Base-by-base conservation (phyloP, 345 rosid species). In the Eucalyptus melliodora region DNA sequence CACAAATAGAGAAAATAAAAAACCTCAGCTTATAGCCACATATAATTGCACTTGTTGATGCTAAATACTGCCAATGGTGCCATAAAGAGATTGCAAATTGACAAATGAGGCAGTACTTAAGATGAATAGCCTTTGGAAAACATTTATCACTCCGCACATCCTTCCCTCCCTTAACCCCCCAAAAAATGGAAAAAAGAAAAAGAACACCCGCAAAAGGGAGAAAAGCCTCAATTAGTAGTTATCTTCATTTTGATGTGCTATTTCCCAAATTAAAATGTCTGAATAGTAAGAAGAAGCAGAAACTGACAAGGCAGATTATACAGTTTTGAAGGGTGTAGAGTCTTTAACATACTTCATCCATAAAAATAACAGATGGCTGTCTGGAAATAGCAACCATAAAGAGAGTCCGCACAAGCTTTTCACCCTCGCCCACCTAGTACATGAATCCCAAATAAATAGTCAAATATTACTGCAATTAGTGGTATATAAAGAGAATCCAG, bases 361-460 rank as follows among this genome's bases (percentile, higher is more conserved):
- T 95, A 93, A 97, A 97, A 80, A 97, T 97, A 60, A 97, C 98
- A 59, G 98, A 97, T 50, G 99, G 99, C 92, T 97, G 99, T 92
- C 95, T 95, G 72, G 99, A 95, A 90, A 93, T 93, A 90, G 99
- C 99, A 92, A 97, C 98, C 93, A 95, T 92, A 91, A 97, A 97
- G 89, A 97, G 94, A 90, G 98, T 95, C 88, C 97, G 96, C 40
- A 97, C 99, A 88, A 97, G 98, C 93, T 97, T 97, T 91, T 97
- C 99, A 90, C 94, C 99, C 93, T 97, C 99, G 30, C 99, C 99
- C 90, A 97, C 99, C 99, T 97, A 92, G 89, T 87, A 51, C 88
- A 87, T 47, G 51, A 83, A 47, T 89, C 62, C 72, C 82, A 86
- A 56, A 77, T 77, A 42, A 40, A 77, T 40, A 77, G 85, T 77